phyloP scores from a whole-genome alignment of 2,329 filamentous ascomycete genomes.

The Colletotrichum graminicola region DNA sequence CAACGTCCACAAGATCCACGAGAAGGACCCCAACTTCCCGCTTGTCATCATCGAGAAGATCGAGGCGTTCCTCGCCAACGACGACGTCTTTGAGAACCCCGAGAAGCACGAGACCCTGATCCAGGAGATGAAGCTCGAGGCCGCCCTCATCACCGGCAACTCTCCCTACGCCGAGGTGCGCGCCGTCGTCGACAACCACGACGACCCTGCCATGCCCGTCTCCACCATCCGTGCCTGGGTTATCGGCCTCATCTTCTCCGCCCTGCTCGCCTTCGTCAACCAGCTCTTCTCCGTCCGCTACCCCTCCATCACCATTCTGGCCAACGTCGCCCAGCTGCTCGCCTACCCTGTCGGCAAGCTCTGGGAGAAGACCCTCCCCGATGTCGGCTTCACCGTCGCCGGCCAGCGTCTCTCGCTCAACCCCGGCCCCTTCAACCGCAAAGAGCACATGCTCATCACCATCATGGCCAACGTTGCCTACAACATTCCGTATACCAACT shows the following conservation, averaged over 20 bases:
- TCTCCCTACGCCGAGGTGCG: conserved; percentile 54
- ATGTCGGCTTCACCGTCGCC: conserved; percentile 49
- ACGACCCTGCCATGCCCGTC: conserved; percentile 52
- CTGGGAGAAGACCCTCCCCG: conserved; percentile 52
- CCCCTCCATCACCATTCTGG: conserved; percentile 53
- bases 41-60: conserved; percentile 54
- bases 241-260: conserved; percentile 51
- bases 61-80: conserved; percentile 52
- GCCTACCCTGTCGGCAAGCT: conserved; percentile 53
- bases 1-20: conserved; percentile 56
- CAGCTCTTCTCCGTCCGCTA: conserved; percentile 54
- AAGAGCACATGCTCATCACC: conserved; percentile 66
- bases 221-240: conserved; percentile 54
- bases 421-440: conserved; percentile 63
- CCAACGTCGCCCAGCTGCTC: conserved; percentile 54
- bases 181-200: conserved; percentile 56
- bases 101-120: conserved; percentile 52
- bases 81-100: conserved; percentile 51
- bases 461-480: conserved; percentile 66
- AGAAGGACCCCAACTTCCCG: conserved; percentile 60
- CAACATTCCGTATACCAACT: conserved; percentile 57
- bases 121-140: conserved; percentile 52
- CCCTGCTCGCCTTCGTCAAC: conserved; percentile 51
- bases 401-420: conserved; percentile 56
- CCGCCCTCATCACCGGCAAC: conserved; percentile 50